Evolutionary conservation across 1,139 yeast species (phyloP).

Genomic region (Entelexis paramagnoliae): DNA sequence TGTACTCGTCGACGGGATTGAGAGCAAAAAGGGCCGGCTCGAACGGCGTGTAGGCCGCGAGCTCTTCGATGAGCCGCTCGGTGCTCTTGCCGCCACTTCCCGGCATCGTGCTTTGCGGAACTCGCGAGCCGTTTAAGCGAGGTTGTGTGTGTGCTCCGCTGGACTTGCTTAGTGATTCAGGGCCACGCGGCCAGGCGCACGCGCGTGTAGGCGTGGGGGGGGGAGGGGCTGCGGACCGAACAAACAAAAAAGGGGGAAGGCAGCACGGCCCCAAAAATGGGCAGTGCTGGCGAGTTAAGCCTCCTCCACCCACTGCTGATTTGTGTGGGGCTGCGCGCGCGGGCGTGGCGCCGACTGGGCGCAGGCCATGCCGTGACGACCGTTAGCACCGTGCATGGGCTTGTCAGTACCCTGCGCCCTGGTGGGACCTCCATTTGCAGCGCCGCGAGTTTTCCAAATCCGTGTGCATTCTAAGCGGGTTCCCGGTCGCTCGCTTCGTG

Average conservation of each 20-base stretch:
- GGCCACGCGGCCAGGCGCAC: background rate
- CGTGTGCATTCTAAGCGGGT: too few species aligned
- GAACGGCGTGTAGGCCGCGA: conserved; percentile 9
- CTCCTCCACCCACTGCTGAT: too few species aligned
- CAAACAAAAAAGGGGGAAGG: too few species aligned
- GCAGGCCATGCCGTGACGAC: background rate
- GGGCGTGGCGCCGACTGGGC: too few species aligned
- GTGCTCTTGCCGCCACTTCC: conserved; percentile 18
- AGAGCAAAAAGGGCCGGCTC: conserved; percentile 11
- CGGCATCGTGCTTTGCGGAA: background rate
- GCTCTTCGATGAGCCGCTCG: conserved; percentile 22
- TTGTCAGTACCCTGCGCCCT: conserved; percentile 1
- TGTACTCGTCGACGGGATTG: conserved; percentile 14
- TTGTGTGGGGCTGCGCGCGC: too few species aligned
- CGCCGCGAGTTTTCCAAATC: background rate
- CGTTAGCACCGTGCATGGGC: background rate
- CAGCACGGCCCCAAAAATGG: too few species aligned
- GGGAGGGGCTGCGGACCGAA: too few species aligned
- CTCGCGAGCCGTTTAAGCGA: background rate
- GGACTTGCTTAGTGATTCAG: conserved; percentile 3
- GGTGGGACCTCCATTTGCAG: background rate
- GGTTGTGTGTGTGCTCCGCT: background rate
- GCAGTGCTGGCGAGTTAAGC: too few species aligned
- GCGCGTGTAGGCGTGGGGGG: too few species aligned
- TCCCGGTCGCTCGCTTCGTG: too few species aligned